phyloP scores from a whole-genome alignment of 305 asterid species.

The Fraxinus angustifolia region DNA sequence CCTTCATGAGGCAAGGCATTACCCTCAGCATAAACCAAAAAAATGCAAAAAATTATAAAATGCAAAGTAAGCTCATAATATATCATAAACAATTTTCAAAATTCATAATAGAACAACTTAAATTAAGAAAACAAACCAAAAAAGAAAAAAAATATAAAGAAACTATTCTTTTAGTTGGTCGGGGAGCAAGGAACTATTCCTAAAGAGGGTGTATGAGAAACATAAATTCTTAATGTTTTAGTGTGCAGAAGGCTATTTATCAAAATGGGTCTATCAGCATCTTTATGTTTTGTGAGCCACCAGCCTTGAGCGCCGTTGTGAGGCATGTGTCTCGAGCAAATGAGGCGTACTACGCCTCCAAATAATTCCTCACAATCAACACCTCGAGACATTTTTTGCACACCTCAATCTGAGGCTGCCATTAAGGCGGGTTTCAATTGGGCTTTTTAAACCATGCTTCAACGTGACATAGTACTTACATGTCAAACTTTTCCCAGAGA shows the following conservation, averaged over 20 bases:
- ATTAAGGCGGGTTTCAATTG: background rate
- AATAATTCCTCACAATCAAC: background rate
- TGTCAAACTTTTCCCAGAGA: constrained; percentile 90
- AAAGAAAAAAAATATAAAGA: background rate
- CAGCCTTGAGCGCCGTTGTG: background rate
- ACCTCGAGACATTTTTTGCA: background rate
- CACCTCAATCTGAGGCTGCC: background rate
- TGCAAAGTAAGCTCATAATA: background rate
- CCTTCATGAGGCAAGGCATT: background rate
- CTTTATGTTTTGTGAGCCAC: background rate
- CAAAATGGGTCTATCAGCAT: background rate
- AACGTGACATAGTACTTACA: constrained; percentile 45
- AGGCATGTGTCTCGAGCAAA: background rate
- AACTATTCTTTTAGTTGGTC: background rate
- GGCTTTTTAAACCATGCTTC: background rate
- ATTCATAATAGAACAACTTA: background rate
- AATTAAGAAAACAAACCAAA: background rate
- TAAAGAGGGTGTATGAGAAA: background rate
- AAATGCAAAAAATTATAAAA: background rate
- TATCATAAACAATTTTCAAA: background rate
- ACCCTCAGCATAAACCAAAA: background rate
- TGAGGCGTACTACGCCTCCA: background rate
- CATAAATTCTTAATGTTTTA: background rate
- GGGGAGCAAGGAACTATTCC: background rate
- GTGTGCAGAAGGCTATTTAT: background rate